phyloP scores from a whole-genome alignment of 2,329 filamentous ascomycete genomes.

The Arthrobotrys iridis region DNA sequence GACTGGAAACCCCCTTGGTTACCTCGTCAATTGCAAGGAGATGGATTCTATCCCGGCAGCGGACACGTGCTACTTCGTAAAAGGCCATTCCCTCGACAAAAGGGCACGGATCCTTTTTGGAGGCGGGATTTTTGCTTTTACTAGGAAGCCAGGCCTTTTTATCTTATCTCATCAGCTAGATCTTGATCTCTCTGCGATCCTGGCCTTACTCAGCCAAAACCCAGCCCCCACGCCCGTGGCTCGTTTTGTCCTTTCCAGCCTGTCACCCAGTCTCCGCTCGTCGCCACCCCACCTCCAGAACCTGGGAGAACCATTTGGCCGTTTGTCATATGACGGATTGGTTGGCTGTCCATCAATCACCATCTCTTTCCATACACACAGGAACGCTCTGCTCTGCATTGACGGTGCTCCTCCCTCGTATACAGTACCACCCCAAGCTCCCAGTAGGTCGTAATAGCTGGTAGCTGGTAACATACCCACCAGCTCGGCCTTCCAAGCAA shows the following conservation, averaged over 20 bases:
- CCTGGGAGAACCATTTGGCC: slow-evolving; percentile 18
- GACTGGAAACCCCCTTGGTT: not conserved
- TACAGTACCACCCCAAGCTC: slow-evolving; percentile 24
- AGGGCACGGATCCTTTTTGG: slow-evolving; percentile 46
- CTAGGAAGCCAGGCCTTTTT: slow-evolving; percentile 16
- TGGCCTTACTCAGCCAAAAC: slow-evolving; percentile 29
- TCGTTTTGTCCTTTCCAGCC: slow-evolving; percentile 1
- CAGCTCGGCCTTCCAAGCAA: slow-evolving; percentile 6
- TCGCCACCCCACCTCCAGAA: slow-evolving; percentile 28
- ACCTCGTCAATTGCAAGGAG: not conserved
- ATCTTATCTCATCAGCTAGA: slow-evolving; percentile 52
- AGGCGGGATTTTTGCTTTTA: slow-evolving; percentile 38
- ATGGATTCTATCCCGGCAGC: slow-evolving; percentile 9
- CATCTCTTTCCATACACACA: slow-evolving; percentile 22
- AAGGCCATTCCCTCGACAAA: slow-evolving; percentile 13
- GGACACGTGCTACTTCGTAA: slow-evolving; percentile 38
- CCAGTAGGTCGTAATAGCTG: slow-evolving; percentile 19
- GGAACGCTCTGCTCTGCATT: slow-evolving; percentile 33
- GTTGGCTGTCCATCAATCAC: slow-evolving; percentile 22
- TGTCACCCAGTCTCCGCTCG: slow-evolving; percentile 5
- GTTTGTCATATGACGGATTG: slow-evolving; percentile 44
- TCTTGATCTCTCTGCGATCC: slow-evolving; percentile 32
- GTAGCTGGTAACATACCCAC: slow-evolving; percentile 7
- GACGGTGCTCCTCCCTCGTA: slow-evolving; percentile 46
- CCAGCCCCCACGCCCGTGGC: slow-evolving; percentile 38